A percentile compares a stretch with the other conserved stretches of the same genome.
These are phyloP conservation scores for Podila clonocystis DNA, from an alignment of 192 early-diverging fungal genomes.

Conservation along the genomic window DNA sequence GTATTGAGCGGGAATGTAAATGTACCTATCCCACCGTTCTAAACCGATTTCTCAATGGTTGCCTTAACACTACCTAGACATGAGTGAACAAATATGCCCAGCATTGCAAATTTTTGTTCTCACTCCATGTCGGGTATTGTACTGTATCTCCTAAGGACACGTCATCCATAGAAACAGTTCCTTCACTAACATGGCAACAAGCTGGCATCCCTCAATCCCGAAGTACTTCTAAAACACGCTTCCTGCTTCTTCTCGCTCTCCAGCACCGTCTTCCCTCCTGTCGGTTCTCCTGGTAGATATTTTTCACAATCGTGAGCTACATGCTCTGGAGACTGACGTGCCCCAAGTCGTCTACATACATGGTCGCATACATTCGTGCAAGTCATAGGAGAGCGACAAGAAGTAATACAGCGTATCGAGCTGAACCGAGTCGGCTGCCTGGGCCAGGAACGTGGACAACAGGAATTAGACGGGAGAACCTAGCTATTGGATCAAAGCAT, in stretches of 20 bases:
- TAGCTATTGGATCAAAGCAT: neutral
- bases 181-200: neutral
- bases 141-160: too few relatives aligned
- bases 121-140: too few relatives aligned
- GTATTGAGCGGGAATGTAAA: too few relatives aligned
- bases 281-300: neutral
- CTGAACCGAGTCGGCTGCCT: neutral
- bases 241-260: slow-evolving; percentile 4
- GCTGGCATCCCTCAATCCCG: slow-evolving; percentile 14
- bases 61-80: too few relatives aligned
- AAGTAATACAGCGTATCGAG: slow-evolving; percentile 4
- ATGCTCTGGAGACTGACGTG: neutral
- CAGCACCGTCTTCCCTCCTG: neutral
- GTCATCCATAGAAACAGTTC: too few relatives aligned
- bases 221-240: slow-evolving; percentile 1
- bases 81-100: neutral
- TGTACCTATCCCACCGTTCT: too few relatives aligned
- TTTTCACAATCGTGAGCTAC: slow-evolving; percentile 3
- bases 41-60: too few relatives aligned
- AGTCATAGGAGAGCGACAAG: neutral
- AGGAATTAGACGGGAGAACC: slow-evolving; percentile 10
- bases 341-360: neutral
- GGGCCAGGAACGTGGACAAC: slow-evolving; percentile 12
- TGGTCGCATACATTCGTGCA: slow-evolving; percentile 5
- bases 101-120: neutral